Conservation (phyloP, 1,139 yeast genomes). For the Zygosaccharomyces pseudobailii region DNA sequence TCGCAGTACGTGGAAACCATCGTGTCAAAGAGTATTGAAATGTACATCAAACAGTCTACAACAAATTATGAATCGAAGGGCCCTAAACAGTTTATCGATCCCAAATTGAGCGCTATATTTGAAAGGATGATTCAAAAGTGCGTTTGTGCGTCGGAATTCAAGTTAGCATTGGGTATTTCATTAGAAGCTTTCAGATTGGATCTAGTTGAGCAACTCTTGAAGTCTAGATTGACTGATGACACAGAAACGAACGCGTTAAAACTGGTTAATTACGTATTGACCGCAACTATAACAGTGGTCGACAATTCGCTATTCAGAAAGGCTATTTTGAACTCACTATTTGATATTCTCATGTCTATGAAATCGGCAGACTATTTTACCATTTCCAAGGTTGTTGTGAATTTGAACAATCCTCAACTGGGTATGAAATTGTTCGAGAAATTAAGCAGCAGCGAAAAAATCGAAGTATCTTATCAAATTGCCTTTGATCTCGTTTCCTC, state of each 20-base stretch:
- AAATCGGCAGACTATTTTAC: conserved; percentile 73
- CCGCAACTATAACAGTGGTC: conserved; percentile 66
- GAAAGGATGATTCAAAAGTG: conserved; percentile 86
- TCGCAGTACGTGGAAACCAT: conserved; percentile 92
- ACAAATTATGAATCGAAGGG: conserved; percentile 42
- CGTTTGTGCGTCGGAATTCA: conserved; percentile 62
- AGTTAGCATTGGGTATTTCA: conserved; percentile 86
- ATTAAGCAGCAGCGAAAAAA: conserved; percentile 39
- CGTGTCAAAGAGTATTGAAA: conserved; percentile 85
- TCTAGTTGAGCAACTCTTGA: conserved; percentile 61
- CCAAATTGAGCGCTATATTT: conserved; percentile 62
- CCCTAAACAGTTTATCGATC: conserved; percentile 43
- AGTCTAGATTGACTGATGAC: conserved; percentile 40
- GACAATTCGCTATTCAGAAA: conserved; percentile 62
- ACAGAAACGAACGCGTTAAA: conserved; percentile 49
- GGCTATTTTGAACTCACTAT: conserved; percentile 58
- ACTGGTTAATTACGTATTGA: conserved; percentile 69
- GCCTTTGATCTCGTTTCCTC: conserved; percentile 92
- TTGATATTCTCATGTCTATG: conserved; percentile 53
- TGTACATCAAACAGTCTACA: conserved; percentile 66
- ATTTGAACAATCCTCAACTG: conserved; percentile 68
- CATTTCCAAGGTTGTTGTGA: conserved; percentile 80
- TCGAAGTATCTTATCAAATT: conserved; percentile 73
- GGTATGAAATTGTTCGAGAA: conserved; percentile 66
- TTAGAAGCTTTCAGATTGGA: conserved; percentile 86